Conservation (phyloP, 306 rosid species). For the Amphicarpaea edgeworthii region DNA sequence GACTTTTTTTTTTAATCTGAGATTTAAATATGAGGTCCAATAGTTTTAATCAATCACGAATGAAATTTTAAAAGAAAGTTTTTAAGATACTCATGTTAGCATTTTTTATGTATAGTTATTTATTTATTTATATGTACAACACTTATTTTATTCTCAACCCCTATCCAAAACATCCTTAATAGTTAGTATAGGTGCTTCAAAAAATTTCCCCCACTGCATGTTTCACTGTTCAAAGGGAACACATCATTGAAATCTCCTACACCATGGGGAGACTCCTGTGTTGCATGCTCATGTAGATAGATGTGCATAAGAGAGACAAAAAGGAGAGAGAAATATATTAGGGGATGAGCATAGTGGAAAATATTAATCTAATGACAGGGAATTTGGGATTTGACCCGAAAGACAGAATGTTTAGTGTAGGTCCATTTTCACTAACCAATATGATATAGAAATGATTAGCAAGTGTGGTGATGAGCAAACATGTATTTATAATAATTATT, state of each 20-base stretch:
- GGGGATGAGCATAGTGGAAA: constrained; percentile 35
- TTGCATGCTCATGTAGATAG: constrained; percentile 6
- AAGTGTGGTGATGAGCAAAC: constrained; percentile 49
- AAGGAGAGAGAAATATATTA: constrained; percentile 37
- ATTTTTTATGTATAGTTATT: constrained; percentile 4
- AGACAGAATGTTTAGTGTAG: constrained; percentile 50
- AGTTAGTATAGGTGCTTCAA: constrained; percentile 23
- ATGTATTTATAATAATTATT: constrained; percentile 19
- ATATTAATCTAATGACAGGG: constrained; percentile 45
- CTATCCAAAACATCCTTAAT: neutral
- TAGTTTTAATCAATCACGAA: no score
- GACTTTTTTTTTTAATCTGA: no score
- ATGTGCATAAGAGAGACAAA: constrained; percentile 23
- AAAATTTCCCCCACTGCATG: neutral
- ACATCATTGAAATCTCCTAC: constrained; percentile 30
- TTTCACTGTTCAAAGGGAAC: constrained; percentile 27
- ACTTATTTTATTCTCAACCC: constrained; percentile 21
- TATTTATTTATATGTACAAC: neutral
- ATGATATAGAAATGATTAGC: constrained; percentile 79
- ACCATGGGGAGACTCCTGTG: constrained; percentile 2
- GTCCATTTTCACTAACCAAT: constrained; percentile 57
- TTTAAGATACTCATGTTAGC: no score
- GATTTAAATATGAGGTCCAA: no score
- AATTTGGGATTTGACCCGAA: constrained; percentile 58
- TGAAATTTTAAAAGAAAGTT: no score